Percentiles rank a stretch among this genome's conserved stretches.
Conservation (phyloP, 345 rosid species). For the Boechera divaricarpa region DNA sequence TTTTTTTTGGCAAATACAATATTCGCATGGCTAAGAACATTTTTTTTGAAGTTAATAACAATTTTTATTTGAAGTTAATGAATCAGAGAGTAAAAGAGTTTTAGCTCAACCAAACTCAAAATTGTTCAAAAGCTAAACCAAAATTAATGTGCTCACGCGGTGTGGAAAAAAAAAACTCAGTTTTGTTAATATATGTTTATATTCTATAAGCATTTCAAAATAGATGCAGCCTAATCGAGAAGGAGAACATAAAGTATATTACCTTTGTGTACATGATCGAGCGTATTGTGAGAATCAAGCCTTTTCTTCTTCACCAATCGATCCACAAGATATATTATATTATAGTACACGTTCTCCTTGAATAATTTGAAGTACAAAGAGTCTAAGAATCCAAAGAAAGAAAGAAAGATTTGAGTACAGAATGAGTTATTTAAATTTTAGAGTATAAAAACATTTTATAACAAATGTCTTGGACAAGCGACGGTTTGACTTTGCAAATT, state of each 20-base stretch:
- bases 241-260: conserved; percentile 28
- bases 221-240: conserved; percentile 36
- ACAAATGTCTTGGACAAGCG: conserved; percentile 34
- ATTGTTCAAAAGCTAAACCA: neutral
- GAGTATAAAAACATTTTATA: conserved; percentile 17
- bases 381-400: conserved; percentile 33
- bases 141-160: neutral
- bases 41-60: too few relatives aligned
- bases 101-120: neutral
- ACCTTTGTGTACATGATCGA: conserved; percentile 42
- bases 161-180: conserved; percentile 7
- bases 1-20: neutral
- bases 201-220: conserved; percentile 25
- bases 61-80: neutral
- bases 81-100: neutral
- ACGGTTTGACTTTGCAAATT: conserved; percentile 62
- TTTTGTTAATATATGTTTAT: too few relatives aligned
- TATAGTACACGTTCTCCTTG: conserved; percentile 33
- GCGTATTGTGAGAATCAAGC: conserved; percentile 30
- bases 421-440: conserved; percentile 32
- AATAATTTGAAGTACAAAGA: conserved; percentile 13
- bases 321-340: conserved; percentile 43
- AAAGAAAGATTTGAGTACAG: conserved; percentile 44
- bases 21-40: neutral
- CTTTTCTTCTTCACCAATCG: conserved; percentile 61